Conservation (phyloP, 2,329 filamentous ascomycete genomes). For the Penicillium sclerotiorum region DNA sequence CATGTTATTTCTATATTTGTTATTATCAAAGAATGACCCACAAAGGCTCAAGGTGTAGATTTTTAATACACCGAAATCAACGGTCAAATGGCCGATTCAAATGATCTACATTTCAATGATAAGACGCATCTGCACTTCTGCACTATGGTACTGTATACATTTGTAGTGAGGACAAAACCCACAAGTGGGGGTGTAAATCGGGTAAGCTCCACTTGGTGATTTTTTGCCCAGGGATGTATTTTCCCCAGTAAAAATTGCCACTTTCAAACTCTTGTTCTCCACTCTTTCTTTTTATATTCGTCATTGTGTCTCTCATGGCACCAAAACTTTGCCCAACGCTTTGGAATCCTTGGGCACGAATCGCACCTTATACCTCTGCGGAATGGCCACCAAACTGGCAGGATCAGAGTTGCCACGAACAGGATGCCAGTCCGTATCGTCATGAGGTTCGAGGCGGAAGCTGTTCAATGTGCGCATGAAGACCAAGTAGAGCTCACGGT, state of each 20-base stretch:
- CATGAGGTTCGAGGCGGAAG: constrained; percentile 60
- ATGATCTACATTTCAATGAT: too few species aligned
- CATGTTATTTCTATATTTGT: neutral
- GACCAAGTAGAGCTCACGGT: constrained; percentile 66
- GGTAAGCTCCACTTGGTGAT: neutral
- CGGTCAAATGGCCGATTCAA: neutral
- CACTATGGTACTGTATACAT: neutral
- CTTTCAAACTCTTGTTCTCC: neutral
- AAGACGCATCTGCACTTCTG: too few species aligned
- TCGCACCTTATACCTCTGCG: constrained; percentile 58
- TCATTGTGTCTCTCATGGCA: neutral
- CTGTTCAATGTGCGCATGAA: constrained; percentile 65
- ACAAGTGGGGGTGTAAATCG: neutral
- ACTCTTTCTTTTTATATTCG: neutral
- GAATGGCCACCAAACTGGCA: constrained; percentile 64
- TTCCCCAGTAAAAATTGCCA: neutral
- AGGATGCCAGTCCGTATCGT: constrained; percentile 61
- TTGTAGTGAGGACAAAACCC: neutral
- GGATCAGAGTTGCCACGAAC: constrained; percentile 63
- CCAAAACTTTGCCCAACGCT: constrained; percentile 2
- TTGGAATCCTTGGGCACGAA: constrained; percentile 59
- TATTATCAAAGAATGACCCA: neutral
- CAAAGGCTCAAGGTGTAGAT: constrained; percentile 17
- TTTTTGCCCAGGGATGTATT: too few species aligned
- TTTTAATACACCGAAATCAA: constrained; percentile 1